Base-by-base conservation (phyloP, 129 eudicot species). In the Escallonia rubra region DNA sequence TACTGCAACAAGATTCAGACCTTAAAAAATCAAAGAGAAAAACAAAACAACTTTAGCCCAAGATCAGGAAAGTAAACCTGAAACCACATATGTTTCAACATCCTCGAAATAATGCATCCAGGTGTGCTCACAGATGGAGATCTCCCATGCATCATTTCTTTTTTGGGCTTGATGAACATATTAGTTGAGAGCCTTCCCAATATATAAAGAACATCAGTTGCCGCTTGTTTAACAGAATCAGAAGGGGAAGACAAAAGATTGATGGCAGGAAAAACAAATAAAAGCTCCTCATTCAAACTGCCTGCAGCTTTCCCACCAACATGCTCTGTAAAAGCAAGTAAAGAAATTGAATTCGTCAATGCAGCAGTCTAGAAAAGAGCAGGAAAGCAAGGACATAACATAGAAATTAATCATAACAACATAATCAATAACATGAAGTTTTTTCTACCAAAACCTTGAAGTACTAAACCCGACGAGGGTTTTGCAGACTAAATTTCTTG, bases 221-320 rank as follows among this genome's bases (percentile, higher is more conserved):
- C 97, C 14, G 83, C 91, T 86, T 81, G 84, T 79, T 94, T 94
- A 54, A 94, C 80, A 71, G 74, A 60, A 68, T 52, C 75, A 63
- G 96, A 86, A 81, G 97, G 95, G 69, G 97, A 94, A 14, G 96
- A 82, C 71, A 86, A 78, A 74, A 94, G 86, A 60, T 71, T 80
- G 74, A 94, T 77, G 64, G 82, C 75, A 52, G 99, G 99, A 77
- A 89, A 90, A 68, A 85, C 62, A 70, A 87, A 87, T 62, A 89
- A 64, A 59, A 80, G 74, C 80, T 78, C 91, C 64, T 69, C 89
- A 66, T 34, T 69, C 68, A 75, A 57, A 12, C 15, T 74, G 64
- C 83, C 68, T 66, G 82, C 66, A 68, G 57, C 59, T 57, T 41
- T 58, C 70, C 64, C 81, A 63, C 48, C 48, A 13, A 59, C 23